Evolutionary conservation across 2,329 filamentous ascomycete species (phyloP), one percentile per base, ranked within the genome.

Genomic region (Colletotrichum filicis): DNA sequence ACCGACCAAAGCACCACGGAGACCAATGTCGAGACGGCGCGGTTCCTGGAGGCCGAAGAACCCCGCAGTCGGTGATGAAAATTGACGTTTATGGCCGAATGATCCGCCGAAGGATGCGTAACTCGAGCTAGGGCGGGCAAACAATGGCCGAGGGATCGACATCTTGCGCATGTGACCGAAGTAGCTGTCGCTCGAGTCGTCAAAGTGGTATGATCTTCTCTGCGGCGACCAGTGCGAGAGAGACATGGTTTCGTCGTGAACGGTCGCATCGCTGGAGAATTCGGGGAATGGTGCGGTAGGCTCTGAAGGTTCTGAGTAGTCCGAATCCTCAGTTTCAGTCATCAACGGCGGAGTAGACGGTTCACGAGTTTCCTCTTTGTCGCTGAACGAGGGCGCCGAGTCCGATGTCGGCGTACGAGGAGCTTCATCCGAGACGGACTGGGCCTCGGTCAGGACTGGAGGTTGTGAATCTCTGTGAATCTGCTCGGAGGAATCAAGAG

Each of bases 21-120:
- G 61, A 2, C 73, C 71, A 5, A 72, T 46, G 12, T 74, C 65
- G 2, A 76, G 30, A 53, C 71, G 57, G 6, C 53, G 46, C 11
- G 76, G 70, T 24, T 74, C 68, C 14, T 75, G 72, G 9, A 78
- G 74, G 1, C 77, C 76, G 7, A 78, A 68, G 12, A 74, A 66
- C 3, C 75, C 75, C 6, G 76, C 75, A 6, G 75, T 78, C 11
- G 76, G 74, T 11, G 73, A 66, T 5, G 76, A 74, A 55, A 75
- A 71, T 55, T 74, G 75, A 9, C 75, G 76, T 32, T 70, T 68
- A 35, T 76, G 75, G 5, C 66, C 42, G 53, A 60, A 62, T 2
- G 70, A 19, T 5, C 32, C 5, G 32, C 52, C 30, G 3, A 74
- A 24, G 5, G 61, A 53, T n/a, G 60, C 28, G 52, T 30, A n/a